Percentiles rank a stretch among this genome's conserved stretches.
Conservation (phyloP, 768 basidiomycete genomes). For the Podaxis sp. region DNA sequence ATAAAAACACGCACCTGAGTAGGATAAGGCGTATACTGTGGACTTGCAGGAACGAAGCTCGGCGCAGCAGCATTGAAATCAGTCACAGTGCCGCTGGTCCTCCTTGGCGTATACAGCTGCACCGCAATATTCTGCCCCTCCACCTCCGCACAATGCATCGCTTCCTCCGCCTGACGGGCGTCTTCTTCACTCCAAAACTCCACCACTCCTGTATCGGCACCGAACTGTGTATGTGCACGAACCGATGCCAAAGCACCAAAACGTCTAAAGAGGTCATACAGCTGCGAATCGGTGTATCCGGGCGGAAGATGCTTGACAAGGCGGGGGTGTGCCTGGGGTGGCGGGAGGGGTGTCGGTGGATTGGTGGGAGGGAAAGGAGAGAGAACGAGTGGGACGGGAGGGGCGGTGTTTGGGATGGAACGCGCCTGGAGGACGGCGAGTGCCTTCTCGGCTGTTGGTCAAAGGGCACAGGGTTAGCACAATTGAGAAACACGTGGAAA, state of each 20-base stretch:
- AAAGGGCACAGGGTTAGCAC: conserved; percentile 14
- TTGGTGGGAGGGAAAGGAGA: conserved; percentile 84
- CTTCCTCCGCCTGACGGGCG: conserved; percentile 73
- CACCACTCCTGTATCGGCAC: conserved; percentile 72
- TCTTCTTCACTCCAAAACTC: conserved; percentile 91
- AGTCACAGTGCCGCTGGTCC: conserved; percentile 49
- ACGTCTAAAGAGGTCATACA: conserved; percentile 84
- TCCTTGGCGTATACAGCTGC: conserved; percentile 68
- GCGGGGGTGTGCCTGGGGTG: conserved; percentile 74
- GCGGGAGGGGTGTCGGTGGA: conserved; percentile 72
- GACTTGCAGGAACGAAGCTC: conserved; percentile 70
- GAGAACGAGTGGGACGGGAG: conserved; percentile 61
- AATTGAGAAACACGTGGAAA: conserved; percentile 11
- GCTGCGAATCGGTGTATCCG: conserved; percentile 61
- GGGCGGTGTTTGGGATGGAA: conserved; percentile 58
- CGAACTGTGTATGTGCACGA: conserved; percentile 71
- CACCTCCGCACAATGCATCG: conserved; percentile 80
- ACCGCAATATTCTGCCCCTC: conserved; percentile 85
- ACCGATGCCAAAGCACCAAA: conserved; percentile 83
- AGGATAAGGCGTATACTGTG: conserved; percentile 60
- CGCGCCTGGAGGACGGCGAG: conserved; percentile 80
- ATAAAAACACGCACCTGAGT: conserved; percentile 41
- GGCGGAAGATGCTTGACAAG: conserved; percentile 82
- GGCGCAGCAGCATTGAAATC: conserved; percentile 78
- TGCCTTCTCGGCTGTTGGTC: conserved; percentile 76